phyloP scores from a whole-genome alignment of 805 yeast genomes.

The Kregervanrija delftensis region DNA sequence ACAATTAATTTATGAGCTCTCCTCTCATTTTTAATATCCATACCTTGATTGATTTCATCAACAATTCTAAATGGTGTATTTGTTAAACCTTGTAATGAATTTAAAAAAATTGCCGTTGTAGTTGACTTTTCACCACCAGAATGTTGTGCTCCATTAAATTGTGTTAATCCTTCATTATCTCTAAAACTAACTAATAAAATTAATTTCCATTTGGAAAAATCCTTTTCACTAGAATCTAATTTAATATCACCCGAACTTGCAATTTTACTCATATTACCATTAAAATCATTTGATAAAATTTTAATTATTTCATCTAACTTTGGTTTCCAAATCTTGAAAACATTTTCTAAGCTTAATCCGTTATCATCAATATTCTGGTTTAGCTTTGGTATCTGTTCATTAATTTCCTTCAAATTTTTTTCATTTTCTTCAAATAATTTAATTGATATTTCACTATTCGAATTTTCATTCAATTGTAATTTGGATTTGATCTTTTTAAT shows the following conservation, averaged over 20 bases:
- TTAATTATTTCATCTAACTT: conserved; percentile 45
- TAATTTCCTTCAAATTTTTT: conserved; percentile 30
- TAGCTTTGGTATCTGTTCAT: conserved; percentile 32
- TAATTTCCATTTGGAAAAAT: conserved; percentile 72
- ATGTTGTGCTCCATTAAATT: conserved; percentile 79
- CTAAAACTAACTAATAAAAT: conserved; percentile 83
- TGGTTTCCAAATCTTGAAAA: conserved; percentile 48
- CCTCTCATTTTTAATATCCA: conserved; percentile 92
- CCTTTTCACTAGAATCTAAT: conserved; percentile 43
- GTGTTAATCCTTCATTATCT: conserved; percentile 61
- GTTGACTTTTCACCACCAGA: conserved; percentile 98
- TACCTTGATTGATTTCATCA: conserved; percentile 98
- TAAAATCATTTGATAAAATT: conserved; percentile 57
- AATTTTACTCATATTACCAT: conserved; percentile 58
- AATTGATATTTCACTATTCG: conserved; percentile 23
- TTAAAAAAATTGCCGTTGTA: conserved; percentile 82
- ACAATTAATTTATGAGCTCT: conserved; percentile 82
- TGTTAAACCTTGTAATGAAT: conserved; percentile 84
- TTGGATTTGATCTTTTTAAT: conserved; percentile 38
- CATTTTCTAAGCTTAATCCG: conserved; percentile 28
- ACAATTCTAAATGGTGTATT: conserved; percentile 90
- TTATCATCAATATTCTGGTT: conserved; percentile 26
- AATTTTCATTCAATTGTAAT: conserved; percentile 20
- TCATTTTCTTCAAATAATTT: conserved; percentile 32
- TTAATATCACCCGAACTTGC: conserved; percentile 84